phyloP scores from a whole-genome alignment of 2,329 filamentous ascomycete genomes.

The Huntiella omanensis region DNA sequence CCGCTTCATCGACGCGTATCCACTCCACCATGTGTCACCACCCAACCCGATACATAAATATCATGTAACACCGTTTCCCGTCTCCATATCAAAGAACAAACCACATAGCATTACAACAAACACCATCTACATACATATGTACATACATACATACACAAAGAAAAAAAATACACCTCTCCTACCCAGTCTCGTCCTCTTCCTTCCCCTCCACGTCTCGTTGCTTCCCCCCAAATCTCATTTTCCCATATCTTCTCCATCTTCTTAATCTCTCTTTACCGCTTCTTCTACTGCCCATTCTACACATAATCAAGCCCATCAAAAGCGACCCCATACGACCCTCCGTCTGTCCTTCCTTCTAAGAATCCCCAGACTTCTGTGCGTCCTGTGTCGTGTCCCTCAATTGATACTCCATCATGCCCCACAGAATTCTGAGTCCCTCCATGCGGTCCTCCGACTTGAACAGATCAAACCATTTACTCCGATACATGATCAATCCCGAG shows the following conservation, averaged over 20 bases:
- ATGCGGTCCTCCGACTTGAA: constrained; percentile 35
- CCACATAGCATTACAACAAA: too few relatives aligned
- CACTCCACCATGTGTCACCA: too few relatives aligned
- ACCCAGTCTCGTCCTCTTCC: too few relatives aligned
- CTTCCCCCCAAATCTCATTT: not conserved
- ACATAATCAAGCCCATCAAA: constrained; percentile 2
- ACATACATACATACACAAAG: too few relatives aligned
- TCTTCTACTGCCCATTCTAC: not conserved
- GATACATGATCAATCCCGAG: constrained; percentile 34
- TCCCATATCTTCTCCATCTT: not conserved
- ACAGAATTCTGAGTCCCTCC: constrained; percentile 36
- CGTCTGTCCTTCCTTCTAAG: constrained; percentile 4
- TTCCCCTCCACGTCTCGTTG: not conserved
- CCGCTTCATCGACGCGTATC: too few relatives aligned
- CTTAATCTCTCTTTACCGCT: not conserved
- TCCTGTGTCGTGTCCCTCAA: constrained; percentile 26
- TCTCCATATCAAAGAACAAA: too few relatives aligned
- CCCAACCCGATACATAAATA: too few relatives aligned
- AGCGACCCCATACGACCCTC: not conserved
- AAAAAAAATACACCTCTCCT: too few relatives aligned
- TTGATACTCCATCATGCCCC: constrained; percentile 40
- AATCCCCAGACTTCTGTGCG: constrained; percentile 3
- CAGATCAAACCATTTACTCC: constrained; percentile 43
- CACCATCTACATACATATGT: too few relatives aligned
- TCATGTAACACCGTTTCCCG: too few relatives aligned